Evolutionary conservation across 73 alveolate genomes (phyloP).

Genomic region (Symbiodinium pilosum): DNA sequence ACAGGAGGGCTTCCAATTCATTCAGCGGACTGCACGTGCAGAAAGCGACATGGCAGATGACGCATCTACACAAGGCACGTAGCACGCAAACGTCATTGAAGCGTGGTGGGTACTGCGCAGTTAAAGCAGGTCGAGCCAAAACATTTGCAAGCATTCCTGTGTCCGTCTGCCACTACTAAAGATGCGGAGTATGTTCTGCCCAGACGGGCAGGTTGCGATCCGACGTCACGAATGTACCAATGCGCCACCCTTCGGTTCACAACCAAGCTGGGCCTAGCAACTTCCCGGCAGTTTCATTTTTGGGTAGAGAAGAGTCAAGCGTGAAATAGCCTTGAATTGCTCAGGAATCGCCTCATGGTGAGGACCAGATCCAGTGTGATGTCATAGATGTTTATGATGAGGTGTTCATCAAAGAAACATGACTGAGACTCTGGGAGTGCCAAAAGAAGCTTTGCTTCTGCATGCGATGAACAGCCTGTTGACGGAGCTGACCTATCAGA

Average conservation of each 20-base stretch:
- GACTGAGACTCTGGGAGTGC: not conserved
- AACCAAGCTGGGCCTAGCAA: conserved; percentile 71
- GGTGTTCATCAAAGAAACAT: not conserved
- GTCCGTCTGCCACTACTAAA: too few relatives aligned
- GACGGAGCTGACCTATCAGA: too few relatives aligned
- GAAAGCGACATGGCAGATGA: too few relatives aligned
- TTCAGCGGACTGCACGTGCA: not conserved
- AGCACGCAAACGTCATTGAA: too few relatives aligned
- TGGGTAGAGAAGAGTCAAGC: not conserved
- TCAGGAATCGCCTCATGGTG: conserved; percentile 61
- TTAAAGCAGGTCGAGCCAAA: too few relatives aligned
- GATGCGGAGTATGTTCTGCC: not conserved
- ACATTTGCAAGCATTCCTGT: too few relatives aligned
- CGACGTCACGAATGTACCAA: conserved; percentile 57
- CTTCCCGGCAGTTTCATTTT: not conserved
- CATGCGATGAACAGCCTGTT: too few relatives aligned
- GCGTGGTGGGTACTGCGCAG: too few relatives aligned
- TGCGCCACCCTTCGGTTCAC: conserved; percentile 89
- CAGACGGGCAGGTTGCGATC: conserved; percentile 47
- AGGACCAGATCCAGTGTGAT: conserved; percentile 35
- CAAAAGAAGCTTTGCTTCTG: too few relatives aligned
- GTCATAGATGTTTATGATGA: conserved; percentile 75
- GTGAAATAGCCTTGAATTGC: not conserved
- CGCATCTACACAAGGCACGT: conserved; percentile 9
- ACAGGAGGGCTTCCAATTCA: not conserved